Conservation (phyloP, 768 basidiomycete genomes). For the Suillus hirtellus region DNA sequence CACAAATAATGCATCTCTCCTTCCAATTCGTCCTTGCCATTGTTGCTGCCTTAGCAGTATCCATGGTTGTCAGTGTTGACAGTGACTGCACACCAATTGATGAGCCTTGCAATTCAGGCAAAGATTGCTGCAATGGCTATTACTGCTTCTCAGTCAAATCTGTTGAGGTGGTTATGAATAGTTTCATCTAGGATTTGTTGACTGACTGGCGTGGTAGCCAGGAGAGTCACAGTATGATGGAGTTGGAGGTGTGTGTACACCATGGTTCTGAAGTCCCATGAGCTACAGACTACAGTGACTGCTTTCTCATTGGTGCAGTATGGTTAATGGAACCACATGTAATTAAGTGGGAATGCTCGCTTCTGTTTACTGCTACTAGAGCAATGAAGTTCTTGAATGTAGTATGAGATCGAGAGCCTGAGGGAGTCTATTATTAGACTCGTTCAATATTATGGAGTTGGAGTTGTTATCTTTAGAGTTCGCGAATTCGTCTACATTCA, state of each 20-base stretch:
- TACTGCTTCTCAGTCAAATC: too few species aligned
- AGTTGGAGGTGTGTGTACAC: too few species aligned
- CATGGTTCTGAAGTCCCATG: neutral
- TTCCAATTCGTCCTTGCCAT: neutral
- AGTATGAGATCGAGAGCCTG: too few species aligned
- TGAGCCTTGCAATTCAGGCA: neutral
- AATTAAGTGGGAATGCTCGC: too few species aligned
- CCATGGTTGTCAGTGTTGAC: neutral
- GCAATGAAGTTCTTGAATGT: too few species aligned
- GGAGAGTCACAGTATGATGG: too few species aligned
- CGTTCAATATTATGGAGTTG: too few species aligned
- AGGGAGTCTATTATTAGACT: too few species aligned
- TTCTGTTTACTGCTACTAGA: too few species aligned
- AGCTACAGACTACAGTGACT: neutral
- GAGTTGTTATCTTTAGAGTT: too few species aligned
- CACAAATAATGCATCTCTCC: neutral
- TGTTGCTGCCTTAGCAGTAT: neutral
- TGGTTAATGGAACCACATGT: too few species aligned
- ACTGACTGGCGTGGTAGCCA: neutral
- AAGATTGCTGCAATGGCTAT: neutral
- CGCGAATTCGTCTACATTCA: too few species aligned
- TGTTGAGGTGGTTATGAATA: neutral
- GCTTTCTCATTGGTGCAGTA: neutral
- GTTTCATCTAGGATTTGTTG: neutral
- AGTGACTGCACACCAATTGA: neutral